phyloP scores from a whole-genome alignment of 2,329 filamentous ascomycete species.

The Cytospora chrysosperma region DNA sequence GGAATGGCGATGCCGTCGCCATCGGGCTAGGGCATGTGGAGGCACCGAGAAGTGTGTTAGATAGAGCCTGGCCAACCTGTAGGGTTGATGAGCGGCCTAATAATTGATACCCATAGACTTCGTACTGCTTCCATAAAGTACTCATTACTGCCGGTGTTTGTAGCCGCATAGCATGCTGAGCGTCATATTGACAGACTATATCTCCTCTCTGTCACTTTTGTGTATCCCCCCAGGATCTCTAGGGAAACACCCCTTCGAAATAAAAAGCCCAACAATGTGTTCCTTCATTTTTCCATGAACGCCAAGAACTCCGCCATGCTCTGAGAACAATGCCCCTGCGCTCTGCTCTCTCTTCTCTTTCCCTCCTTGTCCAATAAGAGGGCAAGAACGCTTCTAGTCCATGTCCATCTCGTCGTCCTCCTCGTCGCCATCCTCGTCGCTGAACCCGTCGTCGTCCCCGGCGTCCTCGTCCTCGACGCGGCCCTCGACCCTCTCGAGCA shows the following conservation, averaged over 20 bases:
- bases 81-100: not conserved
- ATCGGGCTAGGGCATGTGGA: not conserved
- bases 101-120: not conserved
- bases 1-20: not conserved
- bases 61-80: not conserved
- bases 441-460: conserved; percentile 29
- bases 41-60: not conserved
- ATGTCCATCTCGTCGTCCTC: conserved; percentile 42
- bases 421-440: conserved; percentile 35
- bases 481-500: conserved; percentile 12
- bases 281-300: conserved; percentile 32
- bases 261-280: conserved; percentile 16
- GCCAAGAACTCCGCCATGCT: conserved; percentile 25
- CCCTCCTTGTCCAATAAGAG: not conserved
- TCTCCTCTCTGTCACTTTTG: not conserved
- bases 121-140: not conserved
- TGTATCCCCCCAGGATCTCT: conserved; percentile 6
- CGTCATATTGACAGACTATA: not conserved
- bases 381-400: conserved; percentile 39
- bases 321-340: conserved; percentile 6
- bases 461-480: conserved; percentile 32
- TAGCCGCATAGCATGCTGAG: not conserved
- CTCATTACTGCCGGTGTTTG: not conserved
- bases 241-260: conserved; percentile 12
- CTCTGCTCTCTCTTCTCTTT: not conserved